These are phyloP conservation scores for Tieghemostelium lacteum DNA, from an alignment of 78 protist species.

Conservation along the genomic window DNA sequence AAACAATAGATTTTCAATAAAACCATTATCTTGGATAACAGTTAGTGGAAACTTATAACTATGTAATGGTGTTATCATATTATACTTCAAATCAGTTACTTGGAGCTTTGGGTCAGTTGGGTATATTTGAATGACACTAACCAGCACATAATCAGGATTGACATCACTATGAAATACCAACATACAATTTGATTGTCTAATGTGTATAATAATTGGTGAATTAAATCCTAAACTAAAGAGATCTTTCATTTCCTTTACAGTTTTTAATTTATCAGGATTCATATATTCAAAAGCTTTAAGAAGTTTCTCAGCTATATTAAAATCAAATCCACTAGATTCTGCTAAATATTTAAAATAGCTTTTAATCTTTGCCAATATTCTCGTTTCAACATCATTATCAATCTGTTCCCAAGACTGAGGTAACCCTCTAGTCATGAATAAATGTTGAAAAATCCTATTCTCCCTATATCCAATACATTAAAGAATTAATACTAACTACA, in stretches of 20 bases:
- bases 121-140: background rate
- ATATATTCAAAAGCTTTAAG: too few species aligned
- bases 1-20: background rate
- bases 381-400: background rate
- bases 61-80: background rate
- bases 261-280: background rate
- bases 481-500: too few species aligned
- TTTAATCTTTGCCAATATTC: background rate
- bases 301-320: too few species aligned
- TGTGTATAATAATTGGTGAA: background rate
- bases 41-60: background rate
- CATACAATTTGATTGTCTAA: background rate
- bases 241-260: background rate
- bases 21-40: background rate
- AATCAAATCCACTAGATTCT: background rate
- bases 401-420: background rate
- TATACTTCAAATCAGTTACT: background rate
- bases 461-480: slow-evolving; percentile 42
- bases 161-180: background rate
- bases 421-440: background rate
- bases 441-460: background rate
- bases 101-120: background rate
- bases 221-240: background rate
- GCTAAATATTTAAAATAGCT: background rate
- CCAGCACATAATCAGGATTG: background rate